Evolutionary conservation across 257 asterid species (phyloP), one percentile per base, ranked within the genome.

Genomic region (Jacaranda mimosifolia): DNA sequence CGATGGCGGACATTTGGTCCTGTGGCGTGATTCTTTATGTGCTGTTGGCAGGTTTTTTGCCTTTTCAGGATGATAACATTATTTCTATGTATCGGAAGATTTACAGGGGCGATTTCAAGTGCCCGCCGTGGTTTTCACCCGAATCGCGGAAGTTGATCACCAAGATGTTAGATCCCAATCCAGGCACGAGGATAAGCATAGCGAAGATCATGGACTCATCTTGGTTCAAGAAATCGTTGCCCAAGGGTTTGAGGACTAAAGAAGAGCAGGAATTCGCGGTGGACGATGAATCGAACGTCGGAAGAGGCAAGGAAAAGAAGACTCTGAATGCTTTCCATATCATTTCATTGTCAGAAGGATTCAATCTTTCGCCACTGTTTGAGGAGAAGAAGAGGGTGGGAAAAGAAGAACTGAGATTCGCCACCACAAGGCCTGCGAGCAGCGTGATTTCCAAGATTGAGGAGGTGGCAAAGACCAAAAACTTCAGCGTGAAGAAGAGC

Each of bases 401-500:
- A 9, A 70, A 74, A 9, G 84, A 74, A 3, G 85, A 79, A 15
- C 3, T 85, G 81, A 57, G 86, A 21, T 85, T 85, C 70, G 86
- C 86, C 36, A 79, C 86, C 13, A 68, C 77, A 4, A 68, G 79
- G 48, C 70, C 92, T 0, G 97, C 97, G 0, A 86, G 91, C 49
- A 87, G 90, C 63, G 92, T 91, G 86, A 90, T 91, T 8, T 90
- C 93, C 1, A 85, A 63, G 77, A 85, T 89, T 0, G 97, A 89
- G 75, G 96, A 88, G 68, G 82, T 91, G 63, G 97, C 88, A 8
- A 89, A 80, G 65, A 84, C 84, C 18, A 80, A 59, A 72, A 88
- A 91, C 60, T 91, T 91, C 84, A 89, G 83, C 4, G 72, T 91
- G 49, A 91, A 81, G 84, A 90, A 89, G 92, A 85, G 94, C 52